Conservation (phyloP, 768 basidiomycete genomes). For the Rhodotorula kratochvilovae region DNA sequence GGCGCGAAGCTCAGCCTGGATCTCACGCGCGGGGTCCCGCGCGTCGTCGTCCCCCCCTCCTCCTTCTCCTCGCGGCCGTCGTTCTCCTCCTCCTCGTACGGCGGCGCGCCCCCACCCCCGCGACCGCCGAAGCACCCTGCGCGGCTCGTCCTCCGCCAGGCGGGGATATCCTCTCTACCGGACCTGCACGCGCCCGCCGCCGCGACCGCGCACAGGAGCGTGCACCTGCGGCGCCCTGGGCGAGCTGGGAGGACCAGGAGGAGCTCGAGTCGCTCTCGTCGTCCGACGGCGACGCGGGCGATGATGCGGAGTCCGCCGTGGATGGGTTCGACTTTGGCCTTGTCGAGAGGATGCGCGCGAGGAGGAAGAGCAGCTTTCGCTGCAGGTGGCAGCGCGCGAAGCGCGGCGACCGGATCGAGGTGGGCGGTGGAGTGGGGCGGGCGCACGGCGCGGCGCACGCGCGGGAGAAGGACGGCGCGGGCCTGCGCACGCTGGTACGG, state of each 20-base stretch:
- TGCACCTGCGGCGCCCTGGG: neutral
- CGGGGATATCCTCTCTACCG: constrained; percentile 12
- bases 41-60: neutral
- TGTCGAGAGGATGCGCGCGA: neutral
- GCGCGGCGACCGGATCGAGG: neutral
- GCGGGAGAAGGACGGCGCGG: too few relatives aligned
- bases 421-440: too few relatives aligned
- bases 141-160: neutral
- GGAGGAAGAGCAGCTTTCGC: neutral
- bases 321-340: neutral
- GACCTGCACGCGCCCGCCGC: neutral
- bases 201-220: neutral
- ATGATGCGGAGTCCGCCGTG: neutral
- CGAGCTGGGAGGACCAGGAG: neutral
- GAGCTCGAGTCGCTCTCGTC: neutral
- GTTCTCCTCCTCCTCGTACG: too few relatives aligned
- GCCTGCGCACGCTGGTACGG: neutral
- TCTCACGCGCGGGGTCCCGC: neutral
- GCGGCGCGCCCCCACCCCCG: too few relatives aligned
- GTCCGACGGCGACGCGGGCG: neutral
- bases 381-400: neutral
- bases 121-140: too few relatives aligned
- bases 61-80: too few relatives aligned
- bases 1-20: neutral
- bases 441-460: too few relatives aligned